Percentiles rank a stretch among this genome's conserved stretches.
Evolutionary conservation across 2,329 filamentous ascomycete species (phyloP).

Genomic region (Teratosphaeria destructans): DNA sequence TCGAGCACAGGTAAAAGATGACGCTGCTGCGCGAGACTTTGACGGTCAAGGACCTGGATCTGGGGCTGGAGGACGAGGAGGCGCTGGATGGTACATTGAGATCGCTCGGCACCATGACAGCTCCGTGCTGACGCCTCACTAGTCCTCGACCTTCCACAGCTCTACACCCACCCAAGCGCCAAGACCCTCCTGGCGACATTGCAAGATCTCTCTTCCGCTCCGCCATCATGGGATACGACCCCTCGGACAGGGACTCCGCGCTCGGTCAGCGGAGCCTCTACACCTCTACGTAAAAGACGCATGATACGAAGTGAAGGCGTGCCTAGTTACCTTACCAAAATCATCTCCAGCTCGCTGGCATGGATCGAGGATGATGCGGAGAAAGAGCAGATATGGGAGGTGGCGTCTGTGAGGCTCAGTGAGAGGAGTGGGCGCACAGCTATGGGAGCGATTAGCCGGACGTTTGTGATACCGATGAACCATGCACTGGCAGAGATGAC

Average conservation of each 20-base stretch:
- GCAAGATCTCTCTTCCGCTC: constrained; percentile 54
- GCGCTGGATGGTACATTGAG: constrained; percentile 21
- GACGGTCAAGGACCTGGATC: constrained; percentile 3
- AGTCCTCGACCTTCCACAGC: constrained; percentile 70
- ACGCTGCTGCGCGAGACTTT: neutral
- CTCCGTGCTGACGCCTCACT: neutral
- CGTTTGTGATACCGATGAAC: constrained; percentile 42
- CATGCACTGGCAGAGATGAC: neutral
- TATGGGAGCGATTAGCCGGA: constrained; percentile 53
- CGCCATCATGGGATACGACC: constrained; percentile 55
- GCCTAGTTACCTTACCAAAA: constrained; percentile 56
- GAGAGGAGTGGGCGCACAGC: constrained; percentile 73
- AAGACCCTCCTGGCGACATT: constrained; percentile 55
- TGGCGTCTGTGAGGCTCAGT: constrained; percentile 67
- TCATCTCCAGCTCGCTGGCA: constrained; percentile 54
- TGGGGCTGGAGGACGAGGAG: constrained; percentile 17
- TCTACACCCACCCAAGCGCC: constrained; percentile 65
- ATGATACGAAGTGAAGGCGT: constrained; percentile 41
- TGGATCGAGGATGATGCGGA: constrained; percentile 61
- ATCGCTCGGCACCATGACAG: neutral
- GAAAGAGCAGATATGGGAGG: constrained; percentile 63
- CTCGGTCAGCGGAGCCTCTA: constrained; percentile 13
- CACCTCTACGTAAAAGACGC: constrained; percentile 20
- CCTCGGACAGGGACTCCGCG: constrained; percentile 16
- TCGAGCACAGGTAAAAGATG: neutral